Evolutionary conservation across 129 eudicot species (phyloP), one percentile per base, ranked within the genome.

Genomic region (Centrapalus pauciflorus): DNA sequence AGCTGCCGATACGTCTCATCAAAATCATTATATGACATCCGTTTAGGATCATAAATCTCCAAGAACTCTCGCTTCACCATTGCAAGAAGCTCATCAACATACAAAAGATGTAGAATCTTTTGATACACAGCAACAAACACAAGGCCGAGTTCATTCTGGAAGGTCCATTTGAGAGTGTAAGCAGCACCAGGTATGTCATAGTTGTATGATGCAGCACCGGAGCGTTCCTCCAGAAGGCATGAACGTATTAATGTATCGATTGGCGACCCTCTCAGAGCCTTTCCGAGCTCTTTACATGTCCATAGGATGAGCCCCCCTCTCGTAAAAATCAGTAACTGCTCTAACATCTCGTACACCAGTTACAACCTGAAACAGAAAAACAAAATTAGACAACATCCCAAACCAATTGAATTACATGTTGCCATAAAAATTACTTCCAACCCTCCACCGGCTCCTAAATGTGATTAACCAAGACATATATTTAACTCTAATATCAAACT

Each of bases 291-390:
- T 55, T 86, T 89, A 77, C 99, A 94, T 0, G 97, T 86, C 99
- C 99, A 94, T 86, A 94, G 97, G 86, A 94, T 89, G 49, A 94
- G 71, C 5, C 99, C 99, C 58, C 98, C 98, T 73, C 98, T 82
- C 3, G 98, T 85, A 34, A 92, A 92, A 17, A 92, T 88, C 54
- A 92, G 79, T 76, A 92, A 79, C 79, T 92, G 95, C 76, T 88
- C 96, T 78, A 92, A 88, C 98, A 91, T 91, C 32, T 64, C 74
- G 63, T 67, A 34, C 61, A 25, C 75, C 71, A 54, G 65, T 55
- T 20, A 35, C 51, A 84, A 37, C 82, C 90, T 82, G 85, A n/a
- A 43, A 3, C n/a, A 57, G 10, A 59, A 82, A 72, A 27, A 4
- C 34, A 77, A 80, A 68, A 65, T 4, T 13, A 19, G 35, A n/a